These are phyloP conservation scores for Penicillium crustosum DNA, from an alignment of 2,329 filamentous ascomycete species.

Conservation along the genomic window DNA sequence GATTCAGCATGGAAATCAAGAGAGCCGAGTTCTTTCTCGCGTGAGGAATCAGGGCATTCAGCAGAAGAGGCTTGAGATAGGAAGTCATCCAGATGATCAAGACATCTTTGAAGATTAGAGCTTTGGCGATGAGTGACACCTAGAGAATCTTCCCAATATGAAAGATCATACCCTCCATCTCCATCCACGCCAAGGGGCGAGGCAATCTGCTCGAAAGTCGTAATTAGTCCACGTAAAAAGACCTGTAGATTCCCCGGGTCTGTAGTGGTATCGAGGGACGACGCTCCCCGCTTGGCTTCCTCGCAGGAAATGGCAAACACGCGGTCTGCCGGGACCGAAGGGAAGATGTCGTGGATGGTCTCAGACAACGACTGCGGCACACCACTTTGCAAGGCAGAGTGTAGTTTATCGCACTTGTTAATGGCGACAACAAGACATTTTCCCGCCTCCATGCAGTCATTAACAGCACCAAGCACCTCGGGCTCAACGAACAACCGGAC, in stretches of 20 bases:
- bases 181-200: constrained; percentile 38
- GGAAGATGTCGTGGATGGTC: constrained; percentile 43
- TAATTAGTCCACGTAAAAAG: constrained; percentile 67
- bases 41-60: constrained; percentile 5
- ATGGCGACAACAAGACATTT: constrained; percentile 59
- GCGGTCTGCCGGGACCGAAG: constrained; percentile 45
- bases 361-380: constrained; percentile 34
- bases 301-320: constrained; percentile 72
- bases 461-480: constrained; percentile 57
- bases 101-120: constrained; percentile 73
- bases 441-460: constrained; percentile 49
- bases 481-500: constrained; percentile 49
- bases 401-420: constrained; percentile 60
- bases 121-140: constrained; percentile 90
- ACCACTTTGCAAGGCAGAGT: constrained; percentile 13
- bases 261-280: background rate
- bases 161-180: constrained; percentile 53
- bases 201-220: constrained; percentile 59
- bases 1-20: constrained; percentile 15
- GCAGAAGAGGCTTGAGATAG: constrained; percentile 54
- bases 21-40: constrained; percentile 13
- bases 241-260: constrained; percentile 67
- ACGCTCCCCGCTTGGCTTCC: constrained; percentile 46
- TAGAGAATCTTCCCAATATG: constrained; percentile 76
- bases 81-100: constrained; percentile 71